phyloP scores from a whole-genome alignment of 75 land plant species.

The Chamaecyparis obtusa region DNA sequence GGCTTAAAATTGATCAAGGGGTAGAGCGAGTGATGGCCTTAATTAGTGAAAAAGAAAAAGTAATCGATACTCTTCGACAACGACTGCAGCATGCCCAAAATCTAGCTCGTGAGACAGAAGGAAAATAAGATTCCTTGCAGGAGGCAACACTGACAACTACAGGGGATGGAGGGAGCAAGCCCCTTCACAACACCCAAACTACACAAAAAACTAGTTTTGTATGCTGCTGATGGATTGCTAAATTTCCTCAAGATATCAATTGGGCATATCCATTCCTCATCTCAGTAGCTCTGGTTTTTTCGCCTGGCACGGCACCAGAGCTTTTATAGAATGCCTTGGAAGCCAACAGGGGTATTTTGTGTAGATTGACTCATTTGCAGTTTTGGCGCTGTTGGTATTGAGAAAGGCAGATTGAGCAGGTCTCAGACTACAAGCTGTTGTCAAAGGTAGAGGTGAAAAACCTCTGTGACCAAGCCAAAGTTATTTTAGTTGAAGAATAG shows the following conservation, averaged over 20 bases:
- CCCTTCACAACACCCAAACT: no score
- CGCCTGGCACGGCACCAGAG: neutral
- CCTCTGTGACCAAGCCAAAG: conserved; percentile 73
- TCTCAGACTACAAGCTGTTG: conserved; percentile 79
- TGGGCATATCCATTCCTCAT: no score
- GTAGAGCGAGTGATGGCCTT: conserved; percentile 31
- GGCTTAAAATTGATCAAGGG: conserved; percentile 37
- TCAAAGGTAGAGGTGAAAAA: conserved; percentile 69
- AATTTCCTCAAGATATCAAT: no score
- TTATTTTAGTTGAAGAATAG: conserved; percentile 73
- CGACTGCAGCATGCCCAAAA: conserved; percentile 53
- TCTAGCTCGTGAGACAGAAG: conserved; percentile 56
- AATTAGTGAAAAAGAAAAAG: conserved; percentile 46
- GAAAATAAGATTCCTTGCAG: conserved; percentile 72
- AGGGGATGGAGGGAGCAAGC: no score
- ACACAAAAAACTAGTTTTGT: no score
- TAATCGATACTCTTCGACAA: conserved; percentile 60
- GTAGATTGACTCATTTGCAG: neutral
- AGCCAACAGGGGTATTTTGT: neutral
- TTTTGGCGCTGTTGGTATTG: conserved; percentile 10
- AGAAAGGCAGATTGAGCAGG: conserved; percentile 80
- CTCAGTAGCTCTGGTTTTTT: no score
- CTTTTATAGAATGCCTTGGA: neutral
- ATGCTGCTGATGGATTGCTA: no score
- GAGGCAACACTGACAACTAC: conserved; percentile 62